Evolutionary conservation across 768 basidiomycete genomes (phyloP), one percentile per base, ranked within the genome.

Genomic region (Mycena amicta): DNA sequence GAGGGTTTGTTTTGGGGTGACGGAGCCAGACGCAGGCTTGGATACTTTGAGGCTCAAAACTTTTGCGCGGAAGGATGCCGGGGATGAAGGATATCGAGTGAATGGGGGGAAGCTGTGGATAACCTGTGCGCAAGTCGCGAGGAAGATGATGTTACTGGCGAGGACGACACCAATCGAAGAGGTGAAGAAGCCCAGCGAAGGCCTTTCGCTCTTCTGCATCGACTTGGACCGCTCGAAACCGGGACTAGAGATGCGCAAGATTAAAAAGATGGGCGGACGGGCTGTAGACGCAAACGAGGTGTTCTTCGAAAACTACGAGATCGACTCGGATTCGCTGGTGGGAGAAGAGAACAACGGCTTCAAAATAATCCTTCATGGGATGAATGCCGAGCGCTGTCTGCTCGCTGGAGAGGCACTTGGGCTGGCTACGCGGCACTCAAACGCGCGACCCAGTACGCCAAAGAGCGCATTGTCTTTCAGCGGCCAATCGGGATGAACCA

Each of bases 271-370:
- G 64, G 64, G 64, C 30, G 64, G 57, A 5, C 50, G 64, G 16
- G 64, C 57, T n/a, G 58, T 65, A 3, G 64, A 65, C 26, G 64
- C 64, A 12, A 65, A 65, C 39, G 61, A 65, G 59, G 61, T 62
- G 22, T 65, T 53, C 46, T 65, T 65, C 29, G 64, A 65, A 45
- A 53, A 58, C 50, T 65, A 62, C 47, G 41, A 46, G n/a, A 50
- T 65, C 31, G 61, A 60, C 11, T 54, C 59, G 2, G 31, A 53
- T 29, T 37, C 55, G 3, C 39, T 58, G 37, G 33, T 65, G 23
- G 64, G 64, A 2, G 55, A 50, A 26, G 58, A 62, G 52, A 53
- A 43, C 20, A 27, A 62, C n/a, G 64, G 64, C 6, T 65, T 65
- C 55, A 59, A 57, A 30, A 65, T 61, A 6, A 60, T 65, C 25